Evolutionary conservation across 208 protist species (phyloP), one percentile per base, ranked within the genome.

Genomic region (Trypanosoma cruzi): DNA sequence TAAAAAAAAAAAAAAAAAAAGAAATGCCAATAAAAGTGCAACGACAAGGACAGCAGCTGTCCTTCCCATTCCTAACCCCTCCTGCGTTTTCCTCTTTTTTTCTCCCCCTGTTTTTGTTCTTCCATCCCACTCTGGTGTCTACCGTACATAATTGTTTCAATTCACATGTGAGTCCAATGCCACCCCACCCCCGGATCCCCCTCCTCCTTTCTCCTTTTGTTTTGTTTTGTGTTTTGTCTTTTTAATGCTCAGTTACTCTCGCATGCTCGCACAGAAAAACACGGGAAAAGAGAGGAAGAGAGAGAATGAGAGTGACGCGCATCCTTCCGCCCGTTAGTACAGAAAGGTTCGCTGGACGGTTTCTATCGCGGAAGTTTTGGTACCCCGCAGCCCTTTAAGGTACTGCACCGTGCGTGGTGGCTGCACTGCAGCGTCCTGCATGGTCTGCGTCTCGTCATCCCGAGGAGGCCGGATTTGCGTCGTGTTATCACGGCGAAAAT

Each of bases 341-440:
- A 88, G 63, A 55, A 98, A 90, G 11, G 85, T 84, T 42, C 80
- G 52, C 61, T 88, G 78, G 14, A 98, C 91, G 46, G 92, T 85
- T 65, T 95, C 80, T 34, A 98, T 82, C 62, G 82, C 81, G 18
- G 85, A 90, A 1, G 75, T 82, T 58, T 80, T 70, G 1, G 89
- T 87, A 18, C 95, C 95, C 16, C 95, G 82, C 24, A 98, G 71
- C 5, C 93, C 93, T 68, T 96, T 94, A 20, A 98, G 56, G 69
- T 98, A 98, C 66, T 90, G 85, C 60, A 93, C 88, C 16, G 86
- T 81, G 37, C 82, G 82, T 11, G 81, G 71, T 28, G 92, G 88
- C 76, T 97, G 92, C 22, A 86, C 88, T 3, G 89, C 93, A 1
- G 80, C 89, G 53, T 96, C 86, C 36, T 86, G 73, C 77, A 88